Percentiles rank a stretch among this genome's conserved stretches.
Evolutionary conservation across 805 yeast genomes (phyloP).

Genomic region (Kazachstania taianensis): DNA sequence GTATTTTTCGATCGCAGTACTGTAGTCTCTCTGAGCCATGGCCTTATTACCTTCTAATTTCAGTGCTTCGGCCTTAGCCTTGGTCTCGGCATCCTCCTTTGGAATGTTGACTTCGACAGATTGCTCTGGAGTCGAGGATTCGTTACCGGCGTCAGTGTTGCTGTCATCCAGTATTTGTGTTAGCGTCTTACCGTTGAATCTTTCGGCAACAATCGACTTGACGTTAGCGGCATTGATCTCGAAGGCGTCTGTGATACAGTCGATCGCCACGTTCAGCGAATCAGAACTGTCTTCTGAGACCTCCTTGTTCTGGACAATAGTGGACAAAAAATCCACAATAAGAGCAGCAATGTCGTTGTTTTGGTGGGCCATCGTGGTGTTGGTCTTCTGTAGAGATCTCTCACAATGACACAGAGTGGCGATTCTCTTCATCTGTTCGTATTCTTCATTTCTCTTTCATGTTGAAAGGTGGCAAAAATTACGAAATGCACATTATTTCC

Average conservation of each 20-base stretch:
- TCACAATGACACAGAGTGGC: no score
- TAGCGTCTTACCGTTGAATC: conserved; percentile 41
- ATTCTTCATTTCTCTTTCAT: no score
- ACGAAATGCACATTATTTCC: no score
- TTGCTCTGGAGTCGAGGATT: conserved; percentile 24
- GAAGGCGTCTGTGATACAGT: conserved; percentile 83
- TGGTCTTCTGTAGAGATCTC: no score
- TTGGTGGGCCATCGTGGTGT: conserved; percentile 35
- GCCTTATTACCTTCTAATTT: conserved; percentile 85
- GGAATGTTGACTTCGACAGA: conserved; percentile 35
- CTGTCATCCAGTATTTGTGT: conserved; percentile 33
- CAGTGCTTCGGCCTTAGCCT: conserved; percentile 69
- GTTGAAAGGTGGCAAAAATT: not conserved
- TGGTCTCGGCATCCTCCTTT: conserved; percentile 39
- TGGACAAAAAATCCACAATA: conserved; percentile 60
- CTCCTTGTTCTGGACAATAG: conserved; percentile 47
- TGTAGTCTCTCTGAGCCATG: conserved; percentile 68
- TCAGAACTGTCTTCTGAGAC: conserved; percentile 74
- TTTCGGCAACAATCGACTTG: conserved; percentile 15
- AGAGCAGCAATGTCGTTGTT: conserved; percentile 61
- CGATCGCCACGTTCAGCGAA: conserved; percentile 87
- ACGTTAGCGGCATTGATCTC: conserved; percentile 42
- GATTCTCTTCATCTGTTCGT: no score
- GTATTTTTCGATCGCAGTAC: conserved; percentile 64
- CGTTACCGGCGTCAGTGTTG: conserved; percentile 11